Conservation (phyloP, 2,329 filamentous ascomycete species). For the Colletotrichum somersetense region DNA sequence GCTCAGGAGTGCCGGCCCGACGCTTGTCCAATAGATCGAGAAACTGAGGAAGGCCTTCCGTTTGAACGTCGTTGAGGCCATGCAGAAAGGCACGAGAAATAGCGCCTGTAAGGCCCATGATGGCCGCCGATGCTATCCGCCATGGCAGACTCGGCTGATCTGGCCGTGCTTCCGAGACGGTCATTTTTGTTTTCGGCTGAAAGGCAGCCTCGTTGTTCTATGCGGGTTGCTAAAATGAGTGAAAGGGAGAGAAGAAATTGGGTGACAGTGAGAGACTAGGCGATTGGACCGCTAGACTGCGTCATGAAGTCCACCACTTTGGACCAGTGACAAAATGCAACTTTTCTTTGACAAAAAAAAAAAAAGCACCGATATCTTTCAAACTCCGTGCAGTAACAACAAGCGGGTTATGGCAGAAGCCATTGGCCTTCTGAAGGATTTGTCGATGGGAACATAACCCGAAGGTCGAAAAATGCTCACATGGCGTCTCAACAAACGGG, state of each 20-base stretch:
- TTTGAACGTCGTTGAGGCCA: slow-evolving; percentile 79
- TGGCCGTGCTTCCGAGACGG: slow-evolving; percentile 40
- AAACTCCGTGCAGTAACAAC: neutral
- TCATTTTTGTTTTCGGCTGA: slow-evolving; percentile 10
- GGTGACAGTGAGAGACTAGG: slow-evolving; percentile 12
- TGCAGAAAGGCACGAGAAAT: slow-evolving; percentile 82
- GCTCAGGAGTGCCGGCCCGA: slow-evolving; percentile 72
- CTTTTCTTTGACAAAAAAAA: neutral
- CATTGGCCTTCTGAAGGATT: slow-evolving; percentile 14
- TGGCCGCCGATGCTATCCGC: slow-evolving; percentile 78
- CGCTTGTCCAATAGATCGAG: slow-evolving; percentile 81
- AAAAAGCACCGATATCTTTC: neutral
- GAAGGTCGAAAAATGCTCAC: slow-evolving; percentile 17
- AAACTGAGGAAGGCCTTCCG: slow-evolving; percentile 81
- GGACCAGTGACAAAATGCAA: neutral
- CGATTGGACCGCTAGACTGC: slow-evolving; percentile 16
- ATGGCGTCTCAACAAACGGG: slow-evolving; percentile 35
- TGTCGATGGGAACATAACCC: neutral
- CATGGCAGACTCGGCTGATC: slow-evolving; percentile 72
- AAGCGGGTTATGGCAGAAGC: slow-evolving; percentile 1
- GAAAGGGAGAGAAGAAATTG: slow-evolving; percentile 6
- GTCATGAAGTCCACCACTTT: slow-evolving; percentile 18
- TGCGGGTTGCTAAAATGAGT: slow-evolving; percentile 3
- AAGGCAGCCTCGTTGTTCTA: neutral
- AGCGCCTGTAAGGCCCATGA: slow-evolving; percentile 80